Evolutionary conservation across 306 rosid genomes (phyloP).

Genomic region (Vicia sativa): DNA sequence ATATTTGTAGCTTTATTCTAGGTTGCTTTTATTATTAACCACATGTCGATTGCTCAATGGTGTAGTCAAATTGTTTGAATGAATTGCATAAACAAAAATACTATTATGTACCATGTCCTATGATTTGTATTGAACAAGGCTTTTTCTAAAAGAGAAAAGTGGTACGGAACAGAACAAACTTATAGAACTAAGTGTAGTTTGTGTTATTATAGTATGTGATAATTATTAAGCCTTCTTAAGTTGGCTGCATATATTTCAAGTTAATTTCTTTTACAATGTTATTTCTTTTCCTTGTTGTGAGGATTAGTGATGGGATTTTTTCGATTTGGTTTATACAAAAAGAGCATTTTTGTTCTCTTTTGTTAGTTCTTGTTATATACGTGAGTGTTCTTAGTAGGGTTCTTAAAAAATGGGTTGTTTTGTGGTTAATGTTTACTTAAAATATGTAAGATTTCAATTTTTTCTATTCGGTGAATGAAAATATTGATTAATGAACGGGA

Average conservation of each 20-base stretch:
- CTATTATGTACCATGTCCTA: too few species aligned
- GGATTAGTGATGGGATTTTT: too few species aligned
- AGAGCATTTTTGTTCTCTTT: too few species aligned
- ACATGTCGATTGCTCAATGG: neutral
- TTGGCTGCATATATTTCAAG: conserved; percentile 35
- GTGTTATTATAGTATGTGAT: neutral
- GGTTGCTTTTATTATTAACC: neutral
- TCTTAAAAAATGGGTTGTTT: too few species aligned
- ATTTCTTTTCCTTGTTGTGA: too few species aligned
- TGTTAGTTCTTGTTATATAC: too few species aligned
- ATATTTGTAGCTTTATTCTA: neutral
- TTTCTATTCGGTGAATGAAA: too few species aligned
- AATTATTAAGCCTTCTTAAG: conserved; percentile 1
- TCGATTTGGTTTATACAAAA: too few species aligned
- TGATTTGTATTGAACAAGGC: conserved; percentile 4
- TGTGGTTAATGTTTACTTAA: too few species aligned
- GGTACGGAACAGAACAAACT: conserved; percentile 31
- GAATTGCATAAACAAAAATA: neutral
- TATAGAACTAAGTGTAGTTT: conserved; percentile 23
- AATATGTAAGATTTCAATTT: too few species aligned
- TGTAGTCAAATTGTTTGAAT: conserved; percentile 9
- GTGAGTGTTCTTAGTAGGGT: too few species aligned
- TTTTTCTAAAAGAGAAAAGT: conserved; percentile 29
- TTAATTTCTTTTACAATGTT: neutral
- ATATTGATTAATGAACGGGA: too few species aligned